phyloP scores from a whole-genome alignment of 1,284 basidiomycete genomes.

The Bondarzewia mesenterica region DNA sequence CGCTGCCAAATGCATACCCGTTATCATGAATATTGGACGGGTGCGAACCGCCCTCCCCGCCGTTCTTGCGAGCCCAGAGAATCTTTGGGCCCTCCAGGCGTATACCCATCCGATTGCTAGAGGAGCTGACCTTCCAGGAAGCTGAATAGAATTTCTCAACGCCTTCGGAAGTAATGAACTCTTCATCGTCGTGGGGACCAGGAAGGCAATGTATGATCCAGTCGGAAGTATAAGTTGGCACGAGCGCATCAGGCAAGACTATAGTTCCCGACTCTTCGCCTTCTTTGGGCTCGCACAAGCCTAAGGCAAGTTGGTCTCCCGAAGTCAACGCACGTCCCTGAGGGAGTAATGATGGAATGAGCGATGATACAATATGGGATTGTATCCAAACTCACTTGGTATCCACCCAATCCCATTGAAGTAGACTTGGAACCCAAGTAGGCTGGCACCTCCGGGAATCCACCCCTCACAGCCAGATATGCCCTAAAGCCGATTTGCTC shows the following conservation, averaged over 20 bases:
- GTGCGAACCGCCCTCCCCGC: conserved; percentile 67
- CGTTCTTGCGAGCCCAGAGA: conserved; percentile 49
- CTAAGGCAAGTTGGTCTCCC: conserved; percentile 37
- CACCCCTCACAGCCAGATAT: conserved; percentile 53
- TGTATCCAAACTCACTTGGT: conserved; percentile 43
- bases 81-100: conserved; percentile 41
- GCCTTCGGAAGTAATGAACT: conserved; percentile 44
- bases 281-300: conserved; percentile 20
- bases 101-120: conserved; percentile 57
- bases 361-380: too few species aligned
- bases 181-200: conserved; percentile 58
- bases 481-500: conserved; percentile 34
- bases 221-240: conserved; percentile 38
- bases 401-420: conserved; percentile 53
- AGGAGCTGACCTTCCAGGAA: conserved; percentile 43
- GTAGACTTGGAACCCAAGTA: conserved; percentile 61
- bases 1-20: conserved; percentile 50
- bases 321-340: conserved; percentile 45
- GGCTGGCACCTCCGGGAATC: conserved; percentile 47
- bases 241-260: conserved; percentile 16
- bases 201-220: conserved; percentile 50
- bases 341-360: too few species aligned
- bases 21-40: conserved; percentile 68
- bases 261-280: background rate
- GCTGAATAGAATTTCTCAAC: conserved; percentile 39